Evolutionary conservation across 2,329 filamentous ascomycete species (phyloP), one percentile per base, ranked within the genome.

Genomic region (Fusarium nelsonii): DNA sequence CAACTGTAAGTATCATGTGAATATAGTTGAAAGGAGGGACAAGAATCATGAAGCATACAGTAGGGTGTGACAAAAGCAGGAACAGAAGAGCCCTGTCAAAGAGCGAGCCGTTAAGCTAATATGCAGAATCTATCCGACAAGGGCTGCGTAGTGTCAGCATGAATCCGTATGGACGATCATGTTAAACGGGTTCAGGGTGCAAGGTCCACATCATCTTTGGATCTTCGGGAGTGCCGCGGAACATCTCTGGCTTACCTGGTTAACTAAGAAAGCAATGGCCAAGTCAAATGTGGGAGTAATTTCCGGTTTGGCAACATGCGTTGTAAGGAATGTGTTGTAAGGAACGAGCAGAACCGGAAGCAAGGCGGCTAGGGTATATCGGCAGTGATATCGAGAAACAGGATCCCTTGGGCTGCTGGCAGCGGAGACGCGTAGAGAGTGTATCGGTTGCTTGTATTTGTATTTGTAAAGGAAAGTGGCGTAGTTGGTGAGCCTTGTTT

Each of bases 21-120:
- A 60, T 57, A 57, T 73, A 57, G 59, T 40, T 58, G 62, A 70
- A 68, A 65, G 63, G 69, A 70, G 68, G 58, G 58, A 63, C 58
- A 65, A 65, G 70, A 63, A 64, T 63, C 60, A 74, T 74, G 63
- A 73, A 70, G 74, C 85, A 78, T 85, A 88, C 85, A 86, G 75
- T 74, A 85, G 82, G 75, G 82, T 78, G 73, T 86, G 84, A 74
- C 77, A 81, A 67, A 84, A 79, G 74, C 86, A 83, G 87, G 87
- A 79, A 76, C 63, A 71, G 58, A 64, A 41, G 55, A 54, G 57
- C 50, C 54, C 62, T 58, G 41, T 40, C 46, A 64, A 49, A 65
- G 68, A 73, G 65, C 65, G 71, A 53, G 62, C 43, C 44, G 72
- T 73, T 74, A 68, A 70, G 69, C 67, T 73, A 73, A 68, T 68